Evolutionary conservation across 495 filamentous ascomycete species (phyloP).

Genomic region (Xylaria palmicola): DNA sequence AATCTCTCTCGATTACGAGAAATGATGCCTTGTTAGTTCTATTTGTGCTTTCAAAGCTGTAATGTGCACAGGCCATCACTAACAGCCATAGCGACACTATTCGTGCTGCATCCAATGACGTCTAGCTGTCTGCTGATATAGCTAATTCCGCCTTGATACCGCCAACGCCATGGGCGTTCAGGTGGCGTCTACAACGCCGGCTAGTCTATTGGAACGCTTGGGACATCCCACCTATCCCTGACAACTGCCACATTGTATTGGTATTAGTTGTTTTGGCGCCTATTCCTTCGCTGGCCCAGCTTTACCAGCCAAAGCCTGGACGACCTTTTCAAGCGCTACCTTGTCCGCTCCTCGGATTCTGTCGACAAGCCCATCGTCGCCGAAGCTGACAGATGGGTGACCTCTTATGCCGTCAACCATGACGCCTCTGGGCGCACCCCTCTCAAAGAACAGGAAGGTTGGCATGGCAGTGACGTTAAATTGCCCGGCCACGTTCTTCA

Average conservation of each 20-base stretch:
- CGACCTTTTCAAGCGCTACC: not conserved
- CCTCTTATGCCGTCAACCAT: not conserved
- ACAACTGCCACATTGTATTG: not conserved
- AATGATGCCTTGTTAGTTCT: too few species aligned
- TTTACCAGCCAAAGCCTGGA: not conserved
- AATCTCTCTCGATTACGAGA: too few species aligned
- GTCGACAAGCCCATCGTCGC: not conserved
- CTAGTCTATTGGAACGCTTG: too few species aligned
- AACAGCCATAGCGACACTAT: too few species aligned
- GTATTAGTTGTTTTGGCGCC: not conserved
- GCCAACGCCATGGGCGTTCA: too few species aligned
- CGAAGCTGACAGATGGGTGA: not conserved
- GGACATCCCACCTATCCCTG: too few species aligned
- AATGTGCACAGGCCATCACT: too few species aligned
- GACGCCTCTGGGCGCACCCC: conserved; percentile 37
- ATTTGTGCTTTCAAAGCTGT: too few species aligned
- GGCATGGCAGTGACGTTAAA: conserved; percentile 63
- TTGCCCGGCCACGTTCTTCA: conserved; percentile 44
- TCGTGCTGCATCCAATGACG: too few species aligned
- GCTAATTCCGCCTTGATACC: too few species aligned
- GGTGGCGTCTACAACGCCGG: too few species aligned
- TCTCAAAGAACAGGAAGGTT: conserved; percentile 81
- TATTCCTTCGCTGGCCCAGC: not conserved
- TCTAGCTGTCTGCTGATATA: too few species aligned
- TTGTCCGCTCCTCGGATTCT: not conserved